Base-by-base conservation (phyloP, 257 asterid genomes). In the Coffea canephora region DNA sequence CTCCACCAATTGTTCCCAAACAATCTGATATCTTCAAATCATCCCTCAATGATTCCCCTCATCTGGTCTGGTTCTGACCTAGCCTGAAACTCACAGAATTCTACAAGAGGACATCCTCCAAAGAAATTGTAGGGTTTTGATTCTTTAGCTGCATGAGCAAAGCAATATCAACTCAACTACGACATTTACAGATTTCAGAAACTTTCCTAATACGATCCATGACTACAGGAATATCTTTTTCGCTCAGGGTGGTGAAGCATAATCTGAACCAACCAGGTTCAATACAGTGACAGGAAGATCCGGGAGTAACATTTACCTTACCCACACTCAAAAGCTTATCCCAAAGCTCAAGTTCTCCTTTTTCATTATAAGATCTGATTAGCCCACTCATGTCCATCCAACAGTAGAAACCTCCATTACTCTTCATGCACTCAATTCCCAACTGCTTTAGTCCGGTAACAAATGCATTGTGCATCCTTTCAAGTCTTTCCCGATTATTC, bases 201-300 rank as follows among this genome's bases (percentile, higher is more conserved):
- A 87, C 90, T 81, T 85, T 80, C 80, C 73, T 83, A 71, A 91
- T 84, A 12, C 95, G 90, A 57, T 71, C 80, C 83, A 88, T 79
- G 73, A 89, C 86, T 2, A 83, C 76, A 13, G 90, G 88, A 72
- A 89, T 82, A 45, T 85, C 91, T 66, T 77, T 85, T 57, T 87
- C 88, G 31, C 71, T 80, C 49, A 89, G 59, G 0, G 90, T 74
- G 36, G 87, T 57, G 75, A 89, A 89, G 80, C 92, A 91, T 23
- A 89, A 81, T 65, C 91, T 75, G 69, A 89, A 91, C 95, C 93
- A 89, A 43, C 93, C 93, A 5, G 95, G 95, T 71, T 89, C 93
- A 41, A 91, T 87, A 72, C 93, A 91, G 71, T 85, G 92, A 79
- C 93, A 91, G 57, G 88, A 89, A 52, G 93, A 89, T 39, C 92